A percentile compares a stretch with the other conserved stretches of the same genome.
Conservation (phyloP, 768 basidiomycete genomes). For the Jaapia argillacea region DNA sequence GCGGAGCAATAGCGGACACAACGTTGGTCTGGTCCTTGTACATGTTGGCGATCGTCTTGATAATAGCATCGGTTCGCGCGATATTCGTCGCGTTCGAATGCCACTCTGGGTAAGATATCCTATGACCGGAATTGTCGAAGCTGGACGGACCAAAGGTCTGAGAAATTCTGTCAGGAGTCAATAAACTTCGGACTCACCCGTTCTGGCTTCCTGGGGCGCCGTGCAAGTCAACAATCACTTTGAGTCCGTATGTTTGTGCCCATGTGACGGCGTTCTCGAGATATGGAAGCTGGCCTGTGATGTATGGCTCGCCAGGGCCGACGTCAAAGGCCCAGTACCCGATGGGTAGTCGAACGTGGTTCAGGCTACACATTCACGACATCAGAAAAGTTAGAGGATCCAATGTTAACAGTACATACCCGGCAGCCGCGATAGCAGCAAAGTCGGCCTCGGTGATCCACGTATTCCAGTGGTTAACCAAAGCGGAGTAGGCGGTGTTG, state of each 20-base stretch:
- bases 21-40: constrained; percentile 42
- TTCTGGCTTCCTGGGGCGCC: constrained; percentile 81
- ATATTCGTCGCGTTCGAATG: constrained; percentile 58
- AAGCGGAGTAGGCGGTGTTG: constrained; percentile 33
- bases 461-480: constrained; percentile 64
- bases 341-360: constrained; percentile 77
- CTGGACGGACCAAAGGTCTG: constrained; percentile 27
- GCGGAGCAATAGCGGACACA: constrained; percentile 59
- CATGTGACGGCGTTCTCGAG: constrained; percentile 56
- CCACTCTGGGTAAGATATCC: constrained; percentile 53
- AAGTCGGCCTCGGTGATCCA: constrained; percentile 85
- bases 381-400: constrained; percentile 5
- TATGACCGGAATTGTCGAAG: constrained; percentile 77
- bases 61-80: constrained; percentile 53
- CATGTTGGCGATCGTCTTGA: constrained; percentile 50
- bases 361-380: constrained; percentile 38
- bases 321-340: constrained; percentile 91
- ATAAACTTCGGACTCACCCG: constrained; percentile 45
- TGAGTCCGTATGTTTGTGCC: constrained; percentile 62
- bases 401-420: constrained; percentile 31
- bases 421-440: constrained; percentile 59
- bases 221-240: constrained; percentile 66
- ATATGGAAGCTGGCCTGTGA: constrained; percentile 68
- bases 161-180: neutral
- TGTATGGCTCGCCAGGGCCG: constrained; percentile 65